Base-by-base conservation (phyloP, 805 yeast genomes). In the Groenewaldozyma tartarivorans region DNA sequence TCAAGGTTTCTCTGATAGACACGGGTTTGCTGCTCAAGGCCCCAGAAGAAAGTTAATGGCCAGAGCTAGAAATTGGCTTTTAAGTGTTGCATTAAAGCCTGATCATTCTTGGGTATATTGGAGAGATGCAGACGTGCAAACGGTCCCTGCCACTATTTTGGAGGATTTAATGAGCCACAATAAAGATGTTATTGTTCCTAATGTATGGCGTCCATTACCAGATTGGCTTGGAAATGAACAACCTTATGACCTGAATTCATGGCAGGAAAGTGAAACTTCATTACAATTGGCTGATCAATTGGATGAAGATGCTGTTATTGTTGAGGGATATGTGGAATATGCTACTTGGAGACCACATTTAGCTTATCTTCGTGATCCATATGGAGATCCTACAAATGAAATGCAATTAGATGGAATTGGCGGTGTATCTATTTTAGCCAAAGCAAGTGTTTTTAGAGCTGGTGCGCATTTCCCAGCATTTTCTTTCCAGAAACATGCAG, bases 61-160 rank as follows among this genome's bases (percentile, higher is more conserved):
- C 2, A 72, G 90, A 42, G 96, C 97, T 4, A 72, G 98, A 60
- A 90, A 90, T 62, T 90, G 97, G 98, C 66, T 90, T 33, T 75
- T 87, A 56, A 68, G 90, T 1, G 92, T 81, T 5, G 94, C 96
- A 1, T 61, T 90, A 35, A 81, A 81, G 60, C 97, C 98, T 1
- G 81, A 90, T 60, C 98, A 90, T 58, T 81, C 95, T 2, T 88
- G 90, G 83, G 96, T 90, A 7, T 88, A 90, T 61, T 90, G 98
- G 98, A 72, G 98, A 62, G 97, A 90, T 66, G 96, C 94, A 9
- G 97, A 90, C 61, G 95, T 90, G n/a, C 95, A 90, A 60, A 81
- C 90, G 0, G 80, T 83, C 20, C 95, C 96, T 1, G 72, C 79
- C 1, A 78, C 95, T 2, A 77, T 90, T 46, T 63, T 90, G 48